Base-by-base conservation (phyloP, 176 grass and related monocot genomes). In the Hyparrhenia diplandra region DNA sequence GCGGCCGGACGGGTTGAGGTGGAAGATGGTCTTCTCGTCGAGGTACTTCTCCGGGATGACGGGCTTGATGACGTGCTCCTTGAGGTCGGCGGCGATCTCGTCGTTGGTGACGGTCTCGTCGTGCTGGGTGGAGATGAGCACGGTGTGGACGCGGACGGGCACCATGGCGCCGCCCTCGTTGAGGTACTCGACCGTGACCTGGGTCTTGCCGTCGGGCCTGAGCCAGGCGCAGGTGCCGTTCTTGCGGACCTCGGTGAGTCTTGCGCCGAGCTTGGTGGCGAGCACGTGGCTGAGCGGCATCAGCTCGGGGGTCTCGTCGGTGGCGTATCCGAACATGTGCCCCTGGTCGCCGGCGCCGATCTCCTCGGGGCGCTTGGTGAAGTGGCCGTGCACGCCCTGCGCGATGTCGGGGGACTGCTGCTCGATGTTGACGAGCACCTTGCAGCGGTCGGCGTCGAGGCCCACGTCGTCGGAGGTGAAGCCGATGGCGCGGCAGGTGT, bases 51-150 rank as follows among this genome's bases (percentile, higher is more conserved):
- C 89, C 1, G 88, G 88, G 80, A 94, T 81, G 5, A 94, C 83
- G 8, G 88, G 86, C 76, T 94, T 91, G 88, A 94, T 91, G 76
- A 94, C 92, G 24, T 94, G 92, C 92, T 94, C 86, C 86, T 94
- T 94, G 71, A 94, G 92, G 83, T 94, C 92, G 0, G 88, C 88
- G 21, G 92, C 92, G 73, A 94, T 94, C 80, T 94, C 79, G 12
- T 94, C 92, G 39, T 94, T 94, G 76, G 80, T 94, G 64, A 94
- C 88, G 3, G 88, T 83, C 83, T 94, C 92, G 52, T 94, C 92
- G 66, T 94, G 92, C 88, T 94, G 92, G 58, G 92, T 94, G 51
- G 92, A 94, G 88, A 94, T 91, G n/a, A 94, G 92, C 5, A 94
- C 88, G 10, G 92, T 94, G 92, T 94, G 92, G 6, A 94, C 92